A percentile compares a stretch with the other conserved stretches of the same genome.
phyloP scores from a whole-genome alignment of 2,329 filamentous ascomycete species.

The Paraphaeosphaeria minitans region DNA sequence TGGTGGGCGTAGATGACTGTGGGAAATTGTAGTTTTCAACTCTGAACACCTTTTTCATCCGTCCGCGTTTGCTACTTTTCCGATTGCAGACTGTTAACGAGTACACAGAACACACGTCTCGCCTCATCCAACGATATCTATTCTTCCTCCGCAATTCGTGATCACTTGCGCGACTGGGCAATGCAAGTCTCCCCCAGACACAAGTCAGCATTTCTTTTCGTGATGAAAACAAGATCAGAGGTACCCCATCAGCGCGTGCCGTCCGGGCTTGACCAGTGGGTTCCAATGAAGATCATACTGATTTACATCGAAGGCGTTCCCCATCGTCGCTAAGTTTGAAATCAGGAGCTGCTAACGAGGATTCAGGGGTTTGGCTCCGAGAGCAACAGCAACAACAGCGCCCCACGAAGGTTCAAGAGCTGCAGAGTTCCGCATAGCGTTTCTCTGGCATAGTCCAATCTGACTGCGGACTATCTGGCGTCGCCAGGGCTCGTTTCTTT shows the following conservation, averaged over 20 bases:
- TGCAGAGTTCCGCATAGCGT: background rate
- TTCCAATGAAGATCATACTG: background rate
- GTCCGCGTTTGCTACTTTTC: no score
- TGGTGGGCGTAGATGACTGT: no score
- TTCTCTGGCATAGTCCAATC: background rate
- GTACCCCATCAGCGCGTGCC: background rate
- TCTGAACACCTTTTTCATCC: no score
- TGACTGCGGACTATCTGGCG: conserved; percentile 1
- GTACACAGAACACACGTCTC: no score
- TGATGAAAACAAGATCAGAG: background rate
- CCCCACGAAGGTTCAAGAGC: no score
- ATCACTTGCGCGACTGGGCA: background rate
- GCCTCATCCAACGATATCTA: no score
- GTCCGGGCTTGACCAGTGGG: background rate
- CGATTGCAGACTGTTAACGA: no score
- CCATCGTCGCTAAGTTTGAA: background rate
- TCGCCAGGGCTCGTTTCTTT: background rate
- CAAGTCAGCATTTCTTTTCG: no score
- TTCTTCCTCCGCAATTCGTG: no score
- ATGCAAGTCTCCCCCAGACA: background rate
- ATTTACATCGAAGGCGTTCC: background rate
- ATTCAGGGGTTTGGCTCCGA: background rate
- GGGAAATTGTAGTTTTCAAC: no score
- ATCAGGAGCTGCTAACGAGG: background rate
- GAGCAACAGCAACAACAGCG: no score